phyloP scores from a whole-genome alignment of 495 filamentous ascomycete genomes.

The Lophium mytilinum region DNA sequence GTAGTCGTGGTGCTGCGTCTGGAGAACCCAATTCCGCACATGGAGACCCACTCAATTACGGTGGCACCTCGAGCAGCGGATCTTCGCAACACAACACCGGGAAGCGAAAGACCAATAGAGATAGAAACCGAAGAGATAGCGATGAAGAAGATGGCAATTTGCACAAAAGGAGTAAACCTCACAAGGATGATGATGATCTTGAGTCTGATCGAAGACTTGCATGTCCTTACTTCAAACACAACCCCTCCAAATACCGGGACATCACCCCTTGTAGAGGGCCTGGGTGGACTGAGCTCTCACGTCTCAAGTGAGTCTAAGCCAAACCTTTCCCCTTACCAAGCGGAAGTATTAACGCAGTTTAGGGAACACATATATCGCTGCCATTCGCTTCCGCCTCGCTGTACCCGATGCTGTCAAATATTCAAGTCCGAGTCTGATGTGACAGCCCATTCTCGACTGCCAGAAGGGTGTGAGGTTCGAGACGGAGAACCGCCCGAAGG shows the following conservation, averaged over 20 bases:
- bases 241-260: neutral
- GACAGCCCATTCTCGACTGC: slow-evolving; percentile 2
- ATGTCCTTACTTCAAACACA: slow-evolving; percentile 8
- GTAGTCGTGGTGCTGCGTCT: too few relatives aligned
- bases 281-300: slow-evolving; percentile 1
- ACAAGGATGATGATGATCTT: neutral
- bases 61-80: too few relatives aligned
- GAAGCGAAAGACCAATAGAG: too few relatives aligned
- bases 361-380: slow-evolving; percentile 15
- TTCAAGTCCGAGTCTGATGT: slow-evolving; percentile 5
- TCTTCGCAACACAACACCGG: too few relatives aligned
- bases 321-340: too few relatives aligned
- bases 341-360: too few relatives aligned
- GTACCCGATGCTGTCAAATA: slow-evolving; percentile 5
- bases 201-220: neutral
- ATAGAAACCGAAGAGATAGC: too few relatives aligned
- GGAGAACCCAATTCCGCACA: too few relatives aligned
- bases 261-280: slow-evolving; percentile 1
- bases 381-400: slow-evolving; percentile 7
- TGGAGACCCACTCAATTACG: too few relatives aligned
- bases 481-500: slow-evolving; percentile 1
- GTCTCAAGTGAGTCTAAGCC: neutral
- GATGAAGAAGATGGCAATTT: too few relatives aligned
- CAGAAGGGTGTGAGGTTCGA: slow-evolving; percentile 1
- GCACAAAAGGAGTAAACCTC: too few relatives aligned